Percentiles rank a stretch among this genome's conserved stretches.
phyloP scores from a whole-genome alignment of 495 filamentous ascomycete species.

The Neurospora cerealis region DNA sequence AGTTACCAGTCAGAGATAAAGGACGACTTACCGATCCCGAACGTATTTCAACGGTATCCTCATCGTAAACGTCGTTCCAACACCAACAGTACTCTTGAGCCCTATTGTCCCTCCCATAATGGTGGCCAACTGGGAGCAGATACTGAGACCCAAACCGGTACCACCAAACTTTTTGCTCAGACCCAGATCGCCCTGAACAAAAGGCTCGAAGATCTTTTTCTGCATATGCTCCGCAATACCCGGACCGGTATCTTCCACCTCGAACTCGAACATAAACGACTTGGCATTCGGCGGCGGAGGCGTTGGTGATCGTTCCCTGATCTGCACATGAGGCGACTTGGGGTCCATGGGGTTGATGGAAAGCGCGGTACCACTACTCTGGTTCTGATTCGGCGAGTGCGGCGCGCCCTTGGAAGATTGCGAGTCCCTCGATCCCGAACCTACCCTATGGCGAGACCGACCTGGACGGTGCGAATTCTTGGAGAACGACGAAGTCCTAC shows the following conservation, averaged over 20 bases:
- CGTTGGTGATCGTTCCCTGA: constrained; percentile 47
- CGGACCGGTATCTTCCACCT: constrained; percentile 82
- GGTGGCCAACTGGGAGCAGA: constrained; percentile 73
- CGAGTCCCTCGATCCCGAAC: constrained; percentile 40
- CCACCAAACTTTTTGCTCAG: constrained; percentile 86
- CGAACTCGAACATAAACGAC: constrained; percentile 66
- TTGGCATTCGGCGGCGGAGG: constrained; percentile 50
- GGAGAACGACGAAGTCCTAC: constrained; percentile 41
- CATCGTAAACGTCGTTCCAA: constrained; percentile 76
- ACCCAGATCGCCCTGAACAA: constrained; percentile 83
- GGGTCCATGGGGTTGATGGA: constrained; percentile 50
- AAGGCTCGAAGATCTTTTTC: constrained; percentile 81
- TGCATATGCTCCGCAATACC: constrained; percentile 75
- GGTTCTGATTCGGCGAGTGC: constrained; percentile 15
- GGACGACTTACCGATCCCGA: constrained; percentile 46
- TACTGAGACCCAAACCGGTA: constrained; percentile 82
- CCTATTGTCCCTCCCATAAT: constrained; percentile 73
- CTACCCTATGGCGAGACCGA: constrained; percentile 31
- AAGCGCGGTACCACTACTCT: constrained; percentile 36
- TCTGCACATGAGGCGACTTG: constrained; percentile 37
- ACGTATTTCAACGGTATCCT: constrained; percentile 72
- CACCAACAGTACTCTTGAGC: constrained; percentile 61
- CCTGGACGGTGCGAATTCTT: constrained; percentile 30
- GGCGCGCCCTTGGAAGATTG: constrained; percentile 29
- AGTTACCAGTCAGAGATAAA: neutral